A percentile compares a stretch with the other conserved stretches of the same genome.
phyloP scores from a whole-genome alignment of 2,329 filamentous ascomycete genomes.

The Pseudocercospora vitis region DNA sequence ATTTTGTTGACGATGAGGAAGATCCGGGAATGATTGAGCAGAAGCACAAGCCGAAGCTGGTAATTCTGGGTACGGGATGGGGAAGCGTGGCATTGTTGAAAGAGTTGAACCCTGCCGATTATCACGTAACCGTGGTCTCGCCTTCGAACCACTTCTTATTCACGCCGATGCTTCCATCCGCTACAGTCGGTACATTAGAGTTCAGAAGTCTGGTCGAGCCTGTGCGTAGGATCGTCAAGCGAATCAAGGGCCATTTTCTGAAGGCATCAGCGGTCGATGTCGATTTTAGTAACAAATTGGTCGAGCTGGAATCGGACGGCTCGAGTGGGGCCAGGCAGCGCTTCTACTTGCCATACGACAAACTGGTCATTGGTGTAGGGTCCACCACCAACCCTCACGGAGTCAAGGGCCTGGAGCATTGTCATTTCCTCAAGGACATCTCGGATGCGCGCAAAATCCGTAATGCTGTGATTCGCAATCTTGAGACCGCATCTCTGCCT shows the following conservation, averaged over 20 bases:
- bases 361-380: constrained; percentile 87
- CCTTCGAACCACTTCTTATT: constrained; percentile 97
- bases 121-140: constrained; percentile 92
- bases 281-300: constrained; percentile 85
- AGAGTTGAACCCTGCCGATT: constrained; percentile 83
- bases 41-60: constrained; percentile 87
- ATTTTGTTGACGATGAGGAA: constrained; percentile 87
- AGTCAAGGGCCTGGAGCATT: constrained; percentile 90
- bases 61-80: constrained; percentile 93
- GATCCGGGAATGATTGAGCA: constrained; percentile 65
- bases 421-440: constrained; percentile 93
- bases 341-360: constrained; percentile 97
- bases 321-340: constrained; percentile 68
- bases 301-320: constrained; percentile 78
- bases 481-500: constrained; percentile 88
- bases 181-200: constrained; percentile 92
- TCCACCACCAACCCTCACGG: constrained; percentile 93
- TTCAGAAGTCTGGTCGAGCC: constrained; percentile 90
- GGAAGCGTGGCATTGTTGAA: constrained; percentile 90
- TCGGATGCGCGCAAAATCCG: constrained; percentile 87
- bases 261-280: constrained; percentile 84
- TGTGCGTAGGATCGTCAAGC: constrained; percentile 76
- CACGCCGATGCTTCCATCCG: constrained; percentile 95
- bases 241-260: constrained; percentile 83
- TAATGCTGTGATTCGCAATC: constrained; percentile 82